Evolutionary conservation across 2,329 filamentous ascomycete genomes (phyloP).

Genomic region (Fusarium lateritium): DNA sequence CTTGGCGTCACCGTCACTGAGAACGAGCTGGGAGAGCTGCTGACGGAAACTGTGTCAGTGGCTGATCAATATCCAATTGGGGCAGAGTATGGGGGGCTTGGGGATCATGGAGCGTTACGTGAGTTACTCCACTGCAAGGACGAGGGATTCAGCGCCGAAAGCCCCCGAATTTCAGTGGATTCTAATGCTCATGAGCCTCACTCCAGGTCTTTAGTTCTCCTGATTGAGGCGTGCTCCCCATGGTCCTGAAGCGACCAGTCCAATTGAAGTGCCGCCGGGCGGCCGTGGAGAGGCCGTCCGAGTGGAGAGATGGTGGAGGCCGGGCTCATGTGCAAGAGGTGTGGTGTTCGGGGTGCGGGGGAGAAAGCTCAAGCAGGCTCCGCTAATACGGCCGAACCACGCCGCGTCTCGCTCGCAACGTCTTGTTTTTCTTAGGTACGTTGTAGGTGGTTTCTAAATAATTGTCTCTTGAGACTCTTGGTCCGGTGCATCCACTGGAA

Average conservation of each 20-base stretch:
- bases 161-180: constrained; percentile 38
- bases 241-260: constrained; percentile 29
- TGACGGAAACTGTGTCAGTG: constrained; percentile 51
- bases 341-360: constrained; percentile 47
- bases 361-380: constrained; percentile 43
- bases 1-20: constrained; percentile 62
- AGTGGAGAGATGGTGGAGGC: constrained; percentile 41
- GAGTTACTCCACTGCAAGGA: constrained; percentile 20
- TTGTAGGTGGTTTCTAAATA: constrained; percentile 9
- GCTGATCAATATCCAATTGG: constrained; percentile 48
- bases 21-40: constrained; percentile 68
- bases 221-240: constrained; percentile 34
- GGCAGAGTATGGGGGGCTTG: constrained; percentile 30
- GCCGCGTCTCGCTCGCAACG: constrained; percentile 37
- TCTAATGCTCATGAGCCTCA: constrained; percentile 30
- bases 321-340: constrained; percentile 20
- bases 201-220: constrained; percentile 31
- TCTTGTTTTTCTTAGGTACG: constrained; percentile 14
- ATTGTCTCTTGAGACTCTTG: constrained; percentile 24
- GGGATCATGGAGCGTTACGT: constrained; percentile 40
- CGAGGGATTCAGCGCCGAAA: constrained; percentile 31
- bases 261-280: constrained; percentile 39
- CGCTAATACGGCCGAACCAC: constrained; percentile 50
- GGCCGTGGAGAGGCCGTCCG: constrained; percentile 43
- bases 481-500: constrained; percentile 23